Evolutionary conservation across 2,329 filamentous ascomycete genomes (phyloP), one percentile per base, ranked within the genome.

Genomic region (Torrubiellomyces zombiae): DNA sequence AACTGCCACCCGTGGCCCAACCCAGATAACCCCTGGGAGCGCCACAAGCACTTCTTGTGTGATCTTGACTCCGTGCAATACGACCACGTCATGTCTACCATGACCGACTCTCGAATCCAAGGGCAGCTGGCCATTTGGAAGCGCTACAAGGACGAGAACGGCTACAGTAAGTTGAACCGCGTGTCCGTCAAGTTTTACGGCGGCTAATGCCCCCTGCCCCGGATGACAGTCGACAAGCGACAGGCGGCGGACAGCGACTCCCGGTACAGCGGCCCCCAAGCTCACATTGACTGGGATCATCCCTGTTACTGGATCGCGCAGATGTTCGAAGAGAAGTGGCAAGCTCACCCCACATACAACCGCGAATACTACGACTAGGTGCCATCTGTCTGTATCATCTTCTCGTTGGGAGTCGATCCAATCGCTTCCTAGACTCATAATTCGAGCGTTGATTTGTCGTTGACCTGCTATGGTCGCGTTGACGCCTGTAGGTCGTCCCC

Each of bases 221-320:
- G 8, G 5, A 13, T 3, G 17, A 16, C 9, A 10, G 14, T 9
- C 18, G 20, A 22, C 23, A 27, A 8, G 18, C 23, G 10, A n/a
- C n/a, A n/a, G n/a, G n/a, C n/a, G n/a, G n/a, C n/a, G n/a, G n/a
- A n/a, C n/a, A n/a, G n/a, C n/a, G n/a, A n/a, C n/a, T n/a, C n/a
- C n/a, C 24, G 28, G 8, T 47, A 47, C 20, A 26, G 26, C 9
- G 43, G 44, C 3, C 18, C 20, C 2, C 45, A 48, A 28, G 26
- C 31, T 9, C 30, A 33, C 12, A 39, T 36, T 17, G 37, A 44
- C 20, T 51, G 48, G 47, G 55, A 60, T 11, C 39, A 58, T 11
- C 48, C 56, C 6, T 37, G 55, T 2, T 56, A 53, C 32, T 62
- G 60, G 40, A 44, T 58, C 7, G 48, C 53, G 6, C 56, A 59